Evolutionary conservation across 2,329 filamentous ascomycete genomes (phyloP), one percentile per base, ranked within the genome.

Genomic region (Zymoseptoria tritici): DNA sequence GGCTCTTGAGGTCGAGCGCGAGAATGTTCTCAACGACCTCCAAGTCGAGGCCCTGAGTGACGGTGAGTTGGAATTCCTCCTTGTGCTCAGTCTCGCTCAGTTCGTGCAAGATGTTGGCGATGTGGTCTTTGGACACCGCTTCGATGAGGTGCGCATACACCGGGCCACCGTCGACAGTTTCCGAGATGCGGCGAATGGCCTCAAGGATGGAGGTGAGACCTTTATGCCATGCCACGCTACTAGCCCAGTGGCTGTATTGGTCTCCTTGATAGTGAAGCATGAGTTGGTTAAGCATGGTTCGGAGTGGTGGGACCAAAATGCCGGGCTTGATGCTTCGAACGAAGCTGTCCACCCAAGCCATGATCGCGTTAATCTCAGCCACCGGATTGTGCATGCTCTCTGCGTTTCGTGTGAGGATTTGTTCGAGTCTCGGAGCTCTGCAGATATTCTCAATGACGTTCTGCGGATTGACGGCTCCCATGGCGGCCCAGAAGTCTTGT

Each of bases 361-460:
- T 84, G 58, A 90, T 84, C 60, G 82, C 78, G 54, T 80, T 76
- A 53, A 90, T 80, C 0, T 82, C 80, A 57, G 76, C 75, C 11
- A 78, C 72, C 19, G 57, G 61, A n/a, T 60, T 52, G 51, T 50
- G 61, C 36, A 83, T 80, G n/a, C 81, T 80, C 51, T 81, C 78
- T 7, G 78, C 73, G 3, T 78, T 79, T 62, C 78, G 79, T 64
- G 80, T 79, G 11, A 92, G 79, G 6, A 89, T 72, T n/a, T 76
- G 75, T 36, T 81, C 80, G 67, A 89, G 85, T 3, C 83, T 80
- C 7, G 86, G 85, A 62, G 88, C 91, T 60, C 83, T 84, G 67
- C 94, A 90, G 51, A 96, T 83, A 64, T 91, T 83, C 71, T 97
- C 91, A n/a, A 91, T 85, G 54, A 97, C 85, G 36, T 87, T 85